Conservation (phyloP, 129 eudicot genomes). For the carrot (Daucus carota) region DH1_v3.0 NC_030387.2:37912001-37912500, state of each 20-base stretch:
- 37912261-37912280: background rate
- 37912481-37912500: conserved; percentile 32
- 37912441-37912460: background rate
- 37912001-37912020: no score
- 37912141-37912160: background rate
- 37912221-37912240: background rate
- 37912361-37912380: no score
- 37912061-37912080: no score
- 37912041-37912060: no score
- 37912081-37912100: background rate
- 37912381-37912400: background rate
- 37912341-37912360: background rate
- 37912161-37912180: background rate
- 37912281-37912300: background rate
- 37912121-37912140: background rate
- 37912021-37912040: no score
- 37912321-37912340: background rate
- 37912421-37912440: background rate
- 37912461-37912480: background rate
- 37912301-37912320: background rate
- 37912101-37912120: conserved; percentile 1
- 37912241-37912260: background rate
- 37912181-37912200: background rate
- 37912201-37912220: background rate
- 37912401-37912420: background rate